Evolutionary conservation across 2,329 filamentous ascomycete genomes (phyloP), one percentile per base, ranked within the genome.

Genomic region (Lithohypha guttulata): DNA sequence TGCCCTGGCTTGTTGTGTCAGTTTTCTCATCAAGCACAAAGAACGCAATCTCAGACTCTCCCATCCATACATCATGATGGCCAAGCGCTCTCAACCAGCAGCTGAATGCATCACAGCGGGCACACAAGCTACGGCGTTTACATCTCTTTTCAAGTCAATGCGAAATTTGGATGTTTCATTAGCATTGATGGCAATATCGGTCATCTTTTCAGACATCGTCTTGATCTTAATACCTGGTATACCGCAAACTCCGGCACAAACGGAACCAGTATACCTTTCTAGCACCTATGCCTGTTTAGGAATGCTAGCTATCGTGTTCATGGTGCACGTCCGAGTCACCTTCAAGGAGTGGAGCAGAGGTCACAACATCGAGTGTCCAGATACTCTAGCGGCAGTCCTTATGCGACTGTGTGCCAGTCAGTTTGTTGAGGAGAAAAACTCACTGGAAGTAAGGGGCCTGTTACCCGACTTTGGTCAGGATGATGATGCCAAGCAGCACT

Each of bases 11-110:
- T 29, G 31, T 34, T 19, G 44, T 2, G 20, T 47, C 18, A 34
- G 40, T 19, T 21, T 19, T 6, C 28, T 27, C 9, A 34, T 44
- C 30, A 47, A 47, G 25, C 25, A 34, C 13, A 28, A 45, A 11
- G 44, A 47, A 19, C 44, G 29, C 10, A 15, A 17, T n/a, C 17
- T 32, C n/a, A n/a, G 29, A 5, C 19, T 32, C n/a, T 32, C 29
- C 5, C 29, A 32, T 4, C 29, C 29, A 15, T 32, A 32, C 19
- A 17, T 32, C 4, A 10, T 32, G n/a, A 32, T 32, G 29, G 14
- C 29, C n/a, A 32, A 32, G 19, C 10, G 13, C 11, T 17, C 29
- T 5, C 13, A 32, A 17, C 29, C 29, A 4, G 29, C 29, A 6
- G 14, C 29, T 5, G 13, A 6, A 10, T 17, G 13, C 13, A 32